A percentile compares a stretch with the other conserved stretches of the same genome.
Evolutionary conservation across 371 early-diverging fungal genomes (phyloP).

Genomic region (Coemansia sp.): DNA sequence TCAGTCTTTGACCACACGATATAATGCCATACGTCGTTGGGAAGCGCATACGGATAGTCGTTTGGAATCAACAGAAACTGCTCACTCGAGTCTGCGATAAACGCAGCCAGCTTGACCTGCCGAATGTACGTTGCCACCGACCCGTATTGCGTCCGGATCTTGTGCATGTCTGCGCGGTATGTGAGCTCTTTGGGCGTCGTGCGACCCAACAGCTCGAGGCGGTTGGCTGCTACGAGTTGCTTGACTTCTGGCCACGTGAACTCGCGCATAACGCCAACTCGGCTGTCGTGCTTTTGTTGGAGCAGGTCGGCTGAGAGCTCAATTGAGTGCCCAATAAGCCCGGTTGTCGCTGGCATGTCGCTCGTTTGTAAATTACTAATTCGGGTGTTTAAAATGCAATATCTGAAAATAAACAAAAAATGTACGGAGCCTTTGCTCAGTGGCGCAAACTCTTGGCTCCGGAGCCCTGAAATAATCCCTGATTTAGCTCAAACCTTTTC

Average conservation of each 20-base stretch:
- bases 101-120: slow-evolving; percentile 53
- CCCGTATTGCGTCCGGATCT: slow-evolving; percentile 52
- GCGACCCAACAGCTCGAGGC: slow-evolving; percentile 40
- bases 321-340: background rate
- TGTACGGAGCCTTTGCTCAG: too few species aligned
- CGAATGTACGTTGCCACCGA: slow-evolving; percentile 52
- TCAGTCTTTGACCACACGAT: slow-evolving; percentile 60
- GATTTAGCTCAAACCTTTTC: too few species aligned
- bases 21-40: slow-evolving; percentile 53
- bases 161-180: slow-evolving; percentile 52
- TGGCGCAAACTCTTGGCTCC: too few species aligned
- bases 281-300: slow-evolving; percentile 13
- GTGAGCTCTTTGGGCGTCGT: slow-evolving; percentile 15
- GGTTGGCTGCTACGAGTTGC: slow-evolving; percentile 32
- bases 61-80: slow-evolving; percentile 56
- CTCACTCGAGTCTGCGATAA: slow-evolving; percentile 21
- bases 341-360: slow-evolving; percentile 2
- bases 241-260: slow-evolving; percentile 40
- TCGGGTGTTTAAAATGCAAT: background rate
- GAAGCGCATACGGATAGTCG: slow-evolving; percentile 64
- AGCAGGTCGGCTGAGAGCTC: slow-evolving; percentile 7
- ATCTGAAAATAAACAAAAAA: too few species aligned
- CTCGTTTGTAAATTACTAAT: background rate
- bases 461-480: too few species aligned
- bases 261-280: slow-evolving; percentile 15